These are phyloP conservation scores for Phaffia rhodozyma DNA, from an alignment of 1,284 basidiomycete species.

Conservation along the genomic window DNA sequence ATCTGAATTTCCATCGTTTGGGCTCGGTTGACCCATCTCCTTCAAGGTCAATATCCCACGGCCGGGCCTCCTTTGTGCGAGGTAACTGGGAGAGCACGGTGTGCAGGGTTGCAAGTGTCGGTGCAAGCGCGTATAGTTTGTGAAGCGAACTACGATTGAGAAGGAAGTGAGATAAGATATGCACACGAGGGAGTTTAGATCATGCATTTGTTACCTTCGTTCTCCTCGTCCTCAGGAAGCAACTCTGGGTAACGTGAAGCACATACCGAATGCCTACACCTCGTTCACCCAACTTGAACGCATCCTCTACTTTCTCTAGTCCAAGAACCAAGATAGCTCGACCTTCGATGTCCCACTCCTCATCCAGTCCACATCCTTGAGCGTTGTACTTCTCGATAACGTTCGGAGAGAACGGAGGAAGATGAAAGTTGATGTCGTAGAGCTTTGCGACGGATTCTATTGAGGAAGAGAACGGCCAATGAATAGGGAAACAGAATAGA, in stretches of 20 bases:
- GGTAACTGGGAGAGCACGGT: background rate
- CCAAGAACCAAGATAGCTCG: conserved; percentile 63
- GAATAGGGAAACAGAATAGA: too few species aligned
- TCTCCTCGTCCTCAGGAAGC: background rate
- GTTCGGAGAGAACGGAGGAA: conserved; percentile 39
- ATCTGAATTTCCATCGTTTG: too few species aligned
- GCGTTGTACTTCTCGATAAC: conserved; percentile 17
- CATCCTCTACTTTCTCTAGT: conserved; percentile 60
- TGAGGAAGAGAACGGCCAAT: too few species aligned
- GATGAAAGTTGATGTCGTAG: conserved; percentile 41
- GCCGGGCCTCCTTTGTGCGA: background rate
- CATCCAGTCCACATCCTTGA: conserved; percentile 17
- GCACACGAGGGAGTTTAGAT: conserved; percentile 20
- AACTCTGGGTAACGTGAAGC: background rate
- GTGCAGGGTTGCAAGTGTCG: conserved; percentile 7
- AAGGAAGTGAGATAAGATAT: conserved; percentile 10
- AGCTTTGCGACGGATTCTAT: conserved; percentile 51
- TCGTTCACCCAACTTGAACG: conserved; percentile 55
- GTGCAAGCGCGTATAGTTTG: conserved; percentile 59
- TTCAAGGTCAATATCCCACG: conserved; percentile 1
- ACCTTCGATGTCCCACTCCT: conserved; percentile 41
- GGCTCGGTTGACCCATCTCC: conserved; percentile 2
- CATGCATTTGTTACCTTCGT: conserved; percentile 15
- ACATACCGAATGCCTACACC: conserved; percentile 73
- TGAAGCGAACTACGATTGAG: conserved; percentile 51